Evolutionary conservation across 2,329 filamentous ascomycete genomes (phyloP), one percentile per base, ranked within the genome.

Genomic region (Fusarium albosuccineum): DNA sequence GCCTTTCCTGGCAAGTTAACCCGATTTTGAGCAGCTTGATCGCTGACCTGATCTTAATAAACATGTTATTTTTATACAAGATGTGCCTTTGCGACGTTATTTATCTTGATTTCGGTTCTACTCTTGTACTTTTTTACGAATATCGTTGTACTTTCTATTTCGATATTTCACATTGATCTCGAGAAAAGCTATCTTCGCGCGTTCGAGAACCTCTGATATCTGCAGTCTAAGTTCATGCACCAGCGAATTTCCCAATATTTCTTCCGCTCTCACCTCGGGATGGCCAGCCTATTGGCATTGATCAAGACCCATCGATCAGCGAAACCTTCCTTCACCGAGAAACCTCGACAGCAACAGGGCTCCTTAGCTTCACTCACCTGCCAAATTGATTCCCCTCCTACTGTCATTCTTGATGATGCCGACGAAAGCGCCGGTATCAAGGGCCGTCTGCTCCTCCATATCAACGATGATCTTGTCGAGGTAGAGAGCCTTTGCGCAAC

Each of bases 1-100:
- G 17, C 51, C 46, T 30, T 50, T 67, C 63, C 52, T 30, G 52
- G 63, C 27, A 67, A 39, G 37, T 64, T 36, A 17, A 50, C 33
- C 48, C 58, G 64, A 11, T 8, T 33, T 9, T 51, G 48, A 26
- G 8, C 4, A 13, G 33, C 13, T 29, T 37, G 34, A 37, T 37
- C 34, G 34, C 14, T 39, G 33, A 36, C 30, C 34, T 49, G 46
- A 37, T 14, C 30, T 29, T 33, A 36, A 34, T 36, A 33, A 13
- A 37, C 4, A 33, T 9, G 30, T 36, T 36, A 5, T 36, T 49
- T 37, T 49, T 49, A 49, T 49, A 49, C 46, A 13, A 17, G 26
- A 33, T 30, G 7, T 9, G 5, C 6, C 46, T 17, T 37, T 30
- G 11, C 13, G 30, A 11, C 11, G 30, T 33, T 33, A 9, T 48